These are phyloP conservation scores for Aspergillus sp. DNA, from an alignment of 2,329 filamentous ascomycete species.

Conservation along the genomic window DNA sequence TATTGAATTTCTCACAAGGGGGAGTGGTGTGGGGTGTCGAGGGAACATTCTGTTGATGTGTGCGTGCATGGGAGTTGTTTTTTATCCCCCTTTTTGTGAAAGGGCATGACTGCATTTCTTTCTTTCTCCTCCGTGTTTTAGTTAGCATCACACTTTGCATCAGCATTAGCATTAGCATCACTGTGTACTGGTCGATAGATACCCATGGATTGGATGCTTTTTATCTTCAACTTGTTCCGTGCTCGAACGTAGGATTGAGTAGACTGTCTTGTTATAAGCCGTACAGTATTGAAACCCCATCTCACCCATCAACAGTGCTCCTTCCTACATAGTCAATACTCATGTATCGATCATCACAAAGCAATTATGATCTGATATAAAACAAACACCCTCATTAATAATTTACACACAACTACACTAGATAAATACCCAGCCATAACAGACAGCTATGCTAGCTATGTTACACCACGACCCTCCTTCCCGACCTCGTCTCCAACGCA, in stretches of 20 bases:
- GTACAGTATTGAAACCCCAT: no score
- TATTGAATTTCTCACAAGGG: neutral
- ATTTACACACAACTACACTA: neutral
- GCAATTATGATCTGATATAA: no score
- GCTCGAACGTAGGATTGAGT: neutral
- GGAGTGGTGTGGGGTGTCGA: neutral
- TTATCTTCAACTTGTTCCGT: neutral
- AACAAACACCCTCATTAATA: no score
- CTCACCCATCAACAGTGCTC: no score
- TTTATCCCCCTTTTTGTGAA: neutral
- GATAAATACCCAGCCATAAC: no score
- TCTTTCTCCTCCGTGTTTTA: neutral
- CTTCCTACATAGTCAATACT: no score
- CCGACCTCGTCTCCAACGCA: slow-evolving; percentile 67
- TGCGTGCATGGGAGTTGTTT: neutral
- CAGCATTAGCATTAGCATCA: slow-evolving; percentile 11
- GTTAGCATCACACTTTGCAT: slow-evolving; percentile 1
- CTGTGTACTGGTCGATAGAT: slow-evolving; percentile 14
- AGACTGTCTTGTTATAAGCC: no score
- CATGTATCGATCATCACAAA: no score
- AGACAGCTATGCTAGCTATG: neutral
- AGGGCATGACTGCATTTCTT: neutral
- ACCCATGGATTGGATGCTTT: slow-evolving; percentile 14
- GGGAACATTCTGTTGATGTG: neutral
- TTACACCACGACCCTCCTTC: slow-evolving; percentile 37